Conservation (phyloP, 768 basidiomycete genomes). For the Nevesoporus exiguus region DNA sequence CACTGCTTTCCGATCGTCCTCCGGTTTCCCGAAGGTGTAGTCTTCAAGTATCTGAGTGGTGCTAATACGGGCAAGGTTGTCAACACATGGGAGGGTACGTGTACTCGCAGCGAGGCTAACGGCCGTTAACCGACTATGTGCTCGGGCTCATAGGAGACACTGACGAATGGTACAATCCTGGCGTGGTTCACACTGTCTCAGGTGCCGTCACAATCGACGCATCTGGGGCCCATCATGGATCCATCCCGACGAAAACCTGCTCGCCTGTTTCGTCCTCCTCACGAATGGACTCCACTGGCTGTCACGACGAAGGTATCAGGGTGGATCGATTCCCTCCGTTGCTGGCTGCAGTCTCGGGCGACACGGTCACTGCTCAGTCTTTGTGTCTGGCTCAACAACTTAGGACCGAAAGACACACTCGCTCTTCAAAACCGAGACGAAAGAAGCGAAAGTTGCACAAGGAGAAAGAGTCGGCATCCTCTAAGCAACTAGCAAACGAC, state of each 20-base stretch:
- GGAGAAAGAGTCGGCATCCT: background rate
- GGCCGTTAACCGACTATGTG: background rate
- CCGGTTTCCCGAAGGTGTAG: constrained; percentile 41
- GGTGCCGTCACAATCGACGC: constrained; percentile 10
- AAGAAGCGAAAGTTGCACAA: constrained; percentile 17
- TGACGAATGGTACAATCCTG: constrained; percentile 28
- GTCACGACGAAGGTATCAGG: background rate
- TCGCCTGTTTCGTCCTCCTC: background rate
- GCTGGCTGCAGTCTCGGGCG: background rate
- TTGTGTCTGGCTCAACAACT: background rate
- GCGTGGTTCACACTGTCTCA: constrained; percentile 10
- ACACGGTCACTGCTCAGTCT: background rate
- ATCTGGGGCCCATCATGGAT: background rate
- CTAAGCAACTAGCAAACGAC: background rate
- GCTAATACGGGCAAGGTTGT: constrained; percentile 29
- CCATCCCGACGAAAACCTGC: background rate
- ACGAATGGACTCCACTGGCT: background rate
- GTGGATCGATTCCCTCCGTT: background rate
- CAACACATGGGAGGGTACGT: constrained; percentile 42
- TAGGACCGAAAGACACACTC: background rate
- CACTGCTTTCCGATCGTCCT: constrained; percentile 41
- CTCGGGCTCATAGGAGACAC: constrained; percentile 8
- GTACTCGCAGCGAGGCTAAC: background rate
- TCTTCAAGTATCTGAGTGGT: constrained; percentile 37
- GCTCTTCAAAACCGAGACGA: constrained; percentile 3